Conservation (phyloP, 768 basidiomycete genomes). For the Crepidotus variabilis region DNA sequence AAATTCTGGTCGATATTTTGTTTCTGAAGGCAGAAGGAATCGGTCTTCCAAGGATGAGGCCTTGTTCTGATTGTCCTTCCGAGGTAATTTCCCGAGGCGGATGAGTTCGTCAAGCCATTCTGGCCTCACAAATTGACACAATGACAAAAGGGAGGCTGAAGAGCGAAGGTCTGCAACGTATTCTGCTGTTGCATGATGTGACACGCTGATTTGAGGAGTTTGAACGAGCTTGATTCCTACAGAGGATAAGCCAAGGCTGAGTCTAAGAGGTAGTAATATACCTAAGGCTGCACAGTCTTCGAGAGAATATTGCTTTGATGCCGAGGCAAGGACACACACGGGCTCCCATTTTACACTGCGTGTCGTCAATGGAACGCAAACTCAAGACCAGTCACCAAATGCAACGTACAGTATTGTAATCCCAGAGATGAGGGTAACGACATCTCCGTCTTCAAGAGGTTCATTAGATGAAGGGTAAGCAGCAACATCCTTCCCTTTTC, state of each 20-base stretch:
- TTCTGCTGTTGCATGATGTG: slow-evolving; percentile 60
- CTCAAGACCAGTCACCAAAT: too few species aligned
- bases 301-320: slow-evolving; percentile 30
- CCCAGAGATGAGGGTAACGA: slow-evolving; percentile 40
- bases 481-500: slow-evolving; percentile 28
- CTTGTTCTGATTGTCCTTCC: slow-evolving; percentile 27
- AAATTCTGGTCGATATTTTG: slow-evolving; percentile 59
- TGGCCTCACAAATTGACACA: slow-evolving; percentile 55
- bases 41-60: slow-evolving; percentile 44
- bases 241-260: neutral
- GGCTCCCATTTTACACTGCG: slow-evolving; percentile 48
- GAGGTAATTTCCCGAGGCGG: slow-evolving; percentile 38
- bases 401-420: slow-evolving; percentile 42
- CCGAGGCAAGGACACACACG: slow-evolving; percentile 44
- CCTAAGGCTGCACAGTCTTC: slow-evolving; percentile 53
- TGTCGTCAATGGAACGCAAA: neutral
- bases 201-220: slow-evolving; percentile 41
- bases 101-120: slow-evolving; percentile 68
- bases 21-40: slow-evolving; percentile 46
- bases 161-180: slow-evolving; percentile 46
- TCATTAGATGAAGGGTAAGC: slow-evolving; percentile 33
- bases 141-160: slow-evolving; percentile 56
- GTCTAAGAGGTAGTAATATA: slow-evolving; percentile 14
- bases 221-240: slow-evolving; percentile 57
- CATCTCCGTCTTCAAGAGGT: slow-evolving; percentile 55